Conservation (phyloP, 108 stramenopile species). For the Fistulifera pelliculosa region DNA sequence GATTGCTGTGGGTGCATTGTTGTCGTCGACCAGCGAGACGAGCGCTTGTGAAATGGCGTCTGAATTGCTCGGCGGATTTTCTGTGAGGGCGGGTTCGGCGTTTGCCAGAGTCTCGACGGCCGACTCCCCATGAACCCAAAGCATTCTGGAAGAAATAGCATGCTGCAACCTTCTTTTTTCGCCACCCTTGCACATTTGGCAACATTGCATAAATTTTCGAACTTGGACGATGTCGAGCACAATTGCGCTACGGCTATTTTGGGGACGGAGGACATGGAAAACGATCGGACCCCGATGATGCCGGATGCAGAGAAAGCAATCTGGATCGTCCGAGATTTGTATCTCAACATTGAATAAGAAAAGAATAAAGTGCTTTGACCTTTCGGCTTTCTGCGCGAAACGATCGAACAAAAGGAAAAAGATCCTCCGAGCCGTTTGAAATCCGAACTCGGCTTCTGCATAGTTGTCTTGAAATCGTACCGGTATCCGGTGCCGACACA, state of each 20-base stretch:
- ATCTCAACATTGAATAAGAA: too few relatives aligned
- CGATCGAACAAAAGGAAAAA: too few relatives aligned
- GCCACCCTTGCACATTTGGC: constrained; percentile 80
- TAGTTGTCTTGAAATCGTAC: too few relatives aligned
- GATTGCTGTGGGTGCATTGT: not conserved
- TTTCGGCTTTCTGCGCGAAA: too few relatives aligned
- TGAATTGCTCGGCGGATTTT: not conserved
- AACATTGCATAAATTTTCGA: constrained; percentile 49
- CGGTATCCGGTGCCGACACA: too few relatives aligned
- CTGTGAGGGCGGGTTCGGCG: constrained; percentile 43
- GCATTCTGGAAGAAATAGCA: constrained; percentile 82
- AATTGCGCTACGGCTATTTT: constrained; percentile 58
- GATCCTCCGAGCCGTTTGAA: too few relatives aligned
- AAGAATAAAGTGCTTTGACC: too few relatives aligned
- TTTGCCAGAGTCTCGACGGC: constrained; percentile 51
- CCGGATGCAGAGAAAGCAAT: too few relatives aligned
- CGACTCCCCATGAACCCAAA: constrained; percentile 70
- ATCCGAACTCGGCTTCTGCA: too few relatives aligned
- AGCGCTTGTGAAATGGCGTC: not conserved
- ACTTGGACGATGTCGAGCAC: constrained; percentile 62
- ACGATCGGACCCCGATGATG: too few relatives aligned
- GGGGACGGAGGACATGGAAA: too few relatives aligned
- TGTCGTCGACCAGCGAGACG: not conserved
- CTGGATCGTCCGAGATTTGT: too few relatives aligned
- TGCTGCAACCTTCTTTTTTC: constrained; percentile 30